phyloP scores from a whole-genome alignment of 306 rosid genomes.

The Glycine latifolia region DNA sequence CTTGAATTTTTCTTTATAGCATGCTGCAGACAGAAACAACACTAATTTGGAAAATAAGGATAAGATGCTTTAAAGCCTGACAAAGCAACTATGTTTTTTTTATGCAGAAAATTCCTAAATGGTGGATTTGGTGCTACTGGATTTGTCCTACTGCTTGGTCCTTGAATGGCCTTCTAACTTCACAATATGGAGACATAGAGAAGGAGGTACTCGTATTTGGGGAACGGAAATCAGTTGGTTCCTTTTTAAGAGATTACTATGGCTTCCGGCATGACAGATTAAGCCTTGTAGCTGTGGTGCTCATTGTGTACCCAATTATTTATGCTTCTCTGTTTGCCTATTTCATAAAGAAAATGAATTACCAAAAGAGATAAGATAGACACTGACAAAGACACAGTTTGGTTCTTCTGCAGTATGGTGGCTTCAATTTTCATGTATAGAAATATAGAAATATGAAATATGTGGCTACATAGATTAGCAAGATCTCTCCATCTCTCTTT shows the following conservation, averaged over 20 bases:
- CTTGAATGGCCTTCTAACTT: constrained; percentile 73
- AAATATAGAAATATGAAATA: constrained; percentile 46
- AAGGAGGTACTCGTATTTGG: constrained; percentile 70
- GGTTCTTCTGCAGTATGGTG: constrained; percentile 43
- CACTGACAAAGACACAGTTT: background rate
- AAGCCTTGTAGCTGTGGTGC: constrained; percentile 68
- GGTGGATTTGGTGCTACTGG: constrained; percentile 92
- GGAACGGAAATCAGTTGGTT: constrained; percentile 56
- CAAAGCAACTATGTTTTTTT: constrained; percentile 6
- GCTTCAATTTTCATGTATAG: constrained; percentile 55
- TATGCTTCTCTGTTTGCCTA: constrained; percentile 74
- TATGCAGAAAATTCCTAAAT: constrained; percentile 88
- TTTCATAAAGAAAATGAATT: constrained; percentile 73
- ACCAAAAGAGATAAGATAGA: constrained; percentile 72
- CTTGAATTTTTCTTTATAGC: background rate
- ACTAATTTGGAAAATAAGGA: constrained; percentile 7
- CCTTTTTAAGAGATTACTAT: constrained; percentile 67
- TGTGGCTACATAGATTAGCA: constrained; percentile 40
- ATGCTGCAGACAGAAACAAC: background rate
- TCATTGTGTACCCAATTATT: constrained; percentile 67
- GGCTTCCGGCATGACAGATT: constrained; percentile 69
- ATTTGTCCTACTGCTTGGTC: constrained; percentile 88
- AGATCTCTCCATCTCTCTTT: background rate
- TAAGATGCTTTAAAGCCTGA: constrained; percentile 16
- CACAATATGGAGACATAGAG: constrained; percentile 73